Base-by-base conservation (phyloP, 169 alveolate species). In the Plasmodium yoelii region DNA sequence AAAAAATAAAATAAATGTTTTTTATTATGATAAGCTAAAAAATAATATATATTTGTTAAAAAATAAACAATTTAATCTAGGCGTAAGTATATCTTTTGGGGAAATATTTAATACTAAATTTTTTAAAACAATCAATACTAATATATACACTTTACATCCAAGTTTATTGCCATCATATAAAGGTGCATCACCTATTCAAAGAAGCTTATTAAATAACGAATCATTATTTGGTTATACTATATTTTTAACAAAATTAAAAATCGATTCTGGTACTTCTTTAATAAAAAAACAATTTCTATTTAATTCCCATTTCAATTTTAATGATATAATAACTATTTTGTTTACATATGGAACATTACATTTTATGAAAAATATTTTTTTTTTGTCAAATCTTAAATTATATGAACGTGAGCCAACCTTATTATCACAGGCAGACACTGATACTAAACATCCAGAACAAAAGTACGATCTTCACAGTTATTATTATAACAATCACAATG, bases 131-230 rank as follows among this genome's bases (percentile, higher is more conserved):
- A 51, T 77, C 34, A 44, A 53, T 47, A 34, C 88, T 69, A 63
- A 77, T 77, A 55, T 77, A 12, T 77, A 47, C 42, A 47, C 88
- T 42, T 77, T 77, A 68, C 88, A 77, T 68, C 88, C 88, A 51
- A 77, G 88, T 68, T 47, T 77, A 64, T 26, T 77, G n/a, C 88
- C 88, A 47, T 56, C 65, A 22, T 77, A 77, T 46, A 65, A 59
- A 56, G 88, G 88, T 12, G 88, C 88, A 26, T 77, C 88, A 19
- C 88, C 88, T 19, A 64, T 77, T 63, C 88, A 77, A 42, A 77
- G 88, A 65, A 77, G 88, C 65, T n/a, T 77, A 77, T 57, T 77
- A 77, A 77, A 77, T 63, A 77, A 77, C 63, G 88, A 77, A 51
- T 57, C 59, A 12, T 7, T 77, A 28, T 77, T 63, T 77, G 88